Base-by-base conservation (phyloP, 768 basidiomycete genomes). In the Mycena polygramma region DNA sequence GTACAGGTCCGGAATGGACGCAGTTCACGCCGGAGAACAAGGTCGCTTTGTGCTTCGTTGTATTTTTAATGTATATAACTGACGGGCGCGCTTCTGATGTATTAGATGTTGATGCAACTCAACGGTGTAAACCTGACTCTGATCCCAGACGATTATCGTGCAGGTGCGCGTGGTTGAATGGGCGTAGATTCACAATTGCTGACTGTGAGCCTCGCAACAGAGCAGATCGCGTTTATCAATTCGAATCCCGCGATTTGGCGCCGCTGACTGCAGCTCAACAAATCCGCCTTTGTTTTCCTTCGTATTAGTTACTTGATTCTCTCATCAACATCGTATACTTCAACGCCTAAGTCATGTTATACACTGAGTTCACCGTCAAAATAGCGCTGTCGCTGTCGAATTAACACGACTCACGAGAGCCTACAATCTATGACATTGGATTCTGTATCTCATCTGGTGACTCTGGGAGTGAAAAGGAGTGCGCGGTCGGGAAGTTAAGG, bases 81-180 rank as follows among this genome's bases (percentile, higher is more conserved):
- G 7, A n/a, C n/a, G n/a, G n/a, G n/a, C n/a, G n/a, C 24, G 57
- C 20, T 53, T 13, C n/a, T n/a, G n/a, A n/a, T 63, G n/a, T 57
- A 13, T 24, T 57, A 82, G 80, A 78, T 74, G 41, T 48, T 83
- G 58, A 74, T 82, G 20, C 80, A 83, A 71, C 73, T 84, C 5
- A 80, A 84, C 48, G 81, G 77, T 0, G 78, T 63, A 7, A 82
- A 83, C 68, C 73, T 76, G 15, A 79, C 78, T 0, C 72, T 79
- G 58, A 81, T 85, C n/a, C 78, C 81, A 1, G 83, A 85, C 45
- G 24, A 48, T 35, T 71, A 48, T 37, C 69, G 59, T 19, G 22
- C 30, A 20, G 69, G 69, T 66, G 37, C 17, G 52, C 22, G 19
- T 43, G 13, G 7, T 39, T 39, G 41, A 41, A 41, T 41, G 41